These are phyloP conservation scores for Citrullus colocynthis DNA, from an alignment of 306 rosid species.

Conservation along the genomic window DNA sequence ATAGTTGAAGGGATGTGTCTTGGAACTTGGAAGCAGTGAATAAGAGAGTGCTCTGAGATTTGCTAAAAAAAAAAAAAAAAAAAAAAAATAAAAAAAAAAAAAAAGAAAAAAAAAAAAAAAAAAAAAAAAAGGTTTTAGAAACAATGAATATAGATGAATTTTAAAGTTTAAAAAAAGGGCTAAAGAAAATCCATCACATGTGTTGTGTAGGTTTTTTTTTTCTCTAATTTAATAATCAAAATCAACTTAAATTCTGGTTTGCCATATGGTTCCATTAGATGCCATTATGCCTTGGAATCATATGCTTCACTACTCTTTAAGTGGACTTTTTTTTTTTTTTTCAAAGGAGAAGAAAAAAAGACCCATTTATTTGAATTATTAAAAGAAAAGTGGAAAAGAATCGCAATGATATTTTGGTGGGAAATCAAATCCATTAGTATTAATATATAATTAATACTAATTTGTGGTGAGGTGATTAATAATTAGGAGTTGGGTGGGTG, in stretches of 20 bases:
- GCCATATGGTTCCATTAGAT: neutral
- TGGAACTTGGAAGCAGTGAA: neutral
- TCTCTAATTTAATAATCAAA: neutral
- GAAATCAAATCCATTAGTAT: neutral
- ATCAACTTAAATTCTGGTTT: neutral
- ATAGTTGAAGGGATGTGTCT: neutral
- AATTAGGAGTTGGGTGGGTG: neutral
- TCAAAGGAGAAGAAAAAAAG: neutral
- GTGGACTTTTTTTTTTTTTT: neutral
- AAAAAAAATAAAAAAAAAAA: too few species aligned
- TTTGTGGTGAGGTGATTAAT: neutral
- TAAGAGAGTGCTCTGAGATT: neutral
- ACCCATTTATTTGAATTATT: neutral
- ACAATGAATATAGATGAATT: neutral
- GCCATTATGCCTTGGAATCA: neutral
- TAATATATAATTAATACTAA: neutral
- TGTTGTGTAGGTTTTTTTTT: neutral
- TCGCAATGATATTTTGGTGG: constrained; percentile 3
- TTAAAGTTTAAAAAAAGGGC: neutral
- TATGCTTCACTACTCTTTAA: neutral
- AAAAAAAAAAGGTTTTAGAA: neutral
- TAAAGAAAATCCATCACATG: neutral
- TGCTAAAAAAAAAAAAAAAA: neutral
- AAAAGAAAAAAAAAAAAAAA: neutral
- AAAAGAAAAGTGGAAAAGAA: neutral